Percentiles rank a stretch among this genome's conserved stretches.
Conservation (phyloP, 2,329 filamentous ascomycete species). For the Penicillium sp. region DNA sequence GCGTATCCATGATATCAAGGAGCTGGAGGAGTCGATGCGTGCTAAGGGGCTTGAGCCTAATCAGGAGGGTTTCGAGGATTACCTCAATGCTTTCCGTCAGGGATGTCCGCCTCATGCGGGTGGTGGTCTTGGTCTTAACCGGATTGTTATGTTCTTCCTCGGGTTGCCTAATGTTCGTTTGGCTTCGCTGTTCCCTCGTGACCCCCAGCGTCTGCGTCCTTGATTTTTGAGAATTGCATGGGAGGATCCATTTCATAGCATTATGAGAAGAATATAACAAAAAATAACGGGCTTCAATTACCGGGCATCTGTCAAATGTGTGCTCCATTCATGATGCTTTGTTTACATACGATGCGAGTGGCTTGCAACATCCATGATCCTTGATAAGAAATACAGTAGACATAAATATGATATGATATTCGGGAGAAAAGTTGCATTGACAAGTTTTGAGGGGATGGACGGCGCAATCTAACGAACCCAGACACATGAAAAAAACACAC, state of each 20-base stretch:
- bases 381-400: neutral
- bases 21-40: constrained; percentile 57
- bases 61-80: constrained; percentile 59
- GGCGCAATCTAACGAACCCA: constrained; percentile 14
- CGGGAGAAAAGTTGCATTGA: constrained; percentile 13
- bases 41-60: constrained; percentile 58
- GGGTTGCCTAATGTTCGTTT: constrained; percentile 61
- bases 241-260: constrained; percentile 1
- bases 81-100: constrained; percentile 61
- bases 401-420: constrained; percentile 11
- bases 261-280: constrained; percentile 2
- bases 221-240: constrained; percentile 20
- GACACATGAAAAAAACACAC: constrained; percentile 13
- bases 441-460: constrained; percentile 13
- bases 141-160: constrained; percentile 65
- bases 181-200: constrained; percentile 61
- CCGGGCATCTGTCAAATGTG: neutral
- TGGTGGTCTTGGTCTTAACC: constrained; percentile 62
- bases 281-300: too few species aligned
- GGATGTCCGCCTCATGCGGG: constrained; percentile 63
- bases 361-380: too few species aligned
- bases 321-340: neutral
- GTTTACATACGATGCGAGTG: too few species aligned
- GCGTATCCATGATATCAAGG: constrained; percentile 60
- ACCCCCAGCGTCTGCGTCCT: constrained; percentile 54